Conservation (phyloP, 2,329 filamentous ascomycete genomes). For the Tolypocladium endophyticum region DNA sequence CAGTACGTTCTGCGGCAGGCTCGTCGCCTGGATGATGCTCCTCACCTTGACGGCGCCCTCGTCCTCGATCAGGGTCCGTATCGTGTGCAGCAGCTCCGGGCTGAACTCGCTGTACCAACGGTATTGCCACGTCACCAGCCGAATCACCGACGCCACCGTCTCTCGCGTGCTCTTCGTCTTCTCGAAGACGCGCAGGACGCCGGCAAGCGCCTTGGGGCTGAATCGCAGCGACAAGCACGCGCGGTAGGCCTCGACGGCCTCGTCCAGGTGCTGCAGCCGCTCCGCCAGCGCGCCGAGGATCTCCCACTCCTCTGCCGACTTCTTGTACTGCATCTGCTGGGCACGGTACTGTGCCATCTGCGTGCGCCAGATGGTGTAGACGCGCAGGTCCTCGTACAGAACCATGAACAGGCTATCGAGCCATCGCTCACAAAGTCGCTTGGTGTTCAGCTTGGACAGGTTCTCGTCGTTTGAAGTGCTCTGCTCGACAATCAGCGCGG, state of each 20-base stretch:
- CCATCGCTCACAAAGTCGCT: slow-evolving; percentile 94
- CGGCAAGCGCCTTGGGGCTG: slow-evolving; percentile 82
- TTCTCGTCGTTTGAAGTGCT: slow-evolving; percentile 55
- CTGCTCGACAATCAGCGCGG: slow-evolving; percentile 28
- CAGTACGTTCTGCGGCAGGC: slow-evolving; percentile 81
- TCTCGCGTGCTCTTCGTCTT: slow-evolving; percentile 68
- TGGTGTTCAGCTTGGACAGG: slow-evolving; percentile 90
- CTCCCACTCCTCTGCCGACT: slow-evolving; percentile 96
- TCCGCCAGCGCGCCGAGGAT: slow-evolving; percentile 89
- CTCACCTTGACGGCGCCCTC: slow-evolving; percentile 95
- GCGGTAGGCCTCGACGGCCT: slow-evolving; percentile 87
- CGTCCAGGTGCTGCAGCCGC: slow-evolving; percentile 81
- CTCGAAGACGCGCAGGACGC: slow-evolving; percentile 72
- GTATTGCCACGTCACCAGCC: slow-evolving; percentile 95
- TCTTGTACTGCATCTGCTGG: slow-evolving; percentile 91
- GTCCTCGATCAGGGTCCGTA: slow-evolving; percentile 90
- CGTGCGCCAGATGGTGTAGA: slow-evolving; percentile 98
- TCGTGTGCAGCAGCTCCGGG: slow-evolving; percentile 75
- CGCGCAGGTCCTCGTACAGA: slow-evolving; percentile 90
- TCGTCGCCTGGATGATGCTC: slow-evolving; percentile 94
- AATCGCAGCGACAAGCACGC: slow-evolving; percentile 81
- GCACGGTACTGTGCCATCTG: slow-evolving; percentile 94
- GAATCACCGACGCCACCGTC: slow-evolving; percentile 75
- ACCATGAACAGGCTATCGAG: slow-evolving; percentile 99
- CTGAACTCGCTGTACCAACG: slow-evolving; percentile 99